Evolutionary conservation across 495 filamentous ascomycete genomes (phyloP), one percentile per base, ranked within the genome.

Genomic region (Neurospora sp.): DNA sequence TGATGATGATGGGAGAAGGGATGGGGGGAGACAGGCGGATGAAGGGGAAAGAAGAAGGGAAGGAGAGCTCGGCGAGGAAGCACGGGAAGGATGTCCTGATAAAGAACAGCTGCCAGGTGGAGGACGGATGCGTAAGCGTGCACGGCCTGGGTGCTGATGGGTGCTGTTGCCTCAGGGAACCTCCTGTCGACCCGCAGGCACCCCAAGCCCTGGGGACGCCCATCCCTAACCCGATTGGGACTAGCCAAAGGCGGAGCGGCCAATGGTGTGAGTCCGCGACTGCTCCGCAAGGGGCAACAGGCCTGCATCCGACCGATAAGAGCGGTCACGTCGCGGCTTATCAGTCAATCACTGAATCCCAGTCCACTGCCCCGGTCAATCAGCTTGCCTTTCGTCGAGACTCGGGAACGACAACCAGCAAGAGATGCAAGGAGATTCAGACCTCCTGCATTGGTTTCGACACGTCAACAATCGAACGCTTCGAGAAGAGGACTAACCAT

Each of bases 1-100:
- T 77, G 83, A 75, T 78, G 79, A 83, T 80, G 78, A 80, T 80
- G 81, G 80, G 83, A 81, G 79, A 81, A 59, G 68, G 71, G 71
- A 59, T 42, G 74, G 72, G 72, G 76, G 68, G 72, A 78, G 20
- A 35, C 53, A 65, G 53, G 73, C 65, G 76, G 73, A 77, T 78
- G 76, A 76, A 59, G 74, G 76, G 75, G 73, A 74, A 76, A 75
- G 75, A 75, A 74, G 78, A 73, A 75, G 74, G 75, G 65, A 70
- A 71, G 71, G 72, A 74, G 76, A 78, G 75, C 69, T 78, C 70
- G 72, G 74, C 73, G 70, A 69, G 35, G 70, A 76, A 76, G 80
- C 77, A 75, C 79, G 80, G 81, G 78, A 78, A 77, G 75, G 77
- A 71, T 40, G 68, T 73, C 70, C 72, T 81, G 75, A 77, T 77